These are phyloP conservation scores for Biancaea sappan DNA, from an alignment of 306 rosid species.

Conservation along the genomic window DNA sequence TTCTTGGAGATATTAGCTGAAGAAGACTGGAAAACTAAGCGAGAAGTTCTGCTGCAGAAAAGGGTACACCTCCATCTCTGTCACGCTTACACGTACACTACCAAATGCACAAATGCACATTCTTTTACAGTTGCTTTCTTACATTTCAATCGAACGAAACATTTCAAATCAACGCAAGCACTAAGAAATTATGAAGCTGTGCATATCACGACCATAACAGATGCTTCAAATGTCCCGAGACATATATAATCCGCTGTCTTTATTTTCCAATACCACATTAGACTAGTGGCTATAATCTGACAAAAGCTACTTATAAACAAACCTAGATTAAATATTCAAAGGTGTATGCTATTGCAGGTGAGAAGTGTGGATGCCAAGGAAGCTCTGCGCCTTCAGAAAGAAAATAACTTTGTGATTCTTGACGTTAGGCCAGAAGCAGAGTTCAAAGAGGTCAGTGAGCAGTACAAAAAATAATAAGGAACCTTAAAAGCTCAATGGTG, in stretches of 20 bases:
- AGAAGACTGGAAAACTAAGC: constrained; percentile 94
- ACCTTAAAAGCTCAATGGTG: not conserved
- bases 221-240: constrained; percentile 12
- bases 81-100: constrained; percentile 17
- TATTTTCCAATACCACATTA: not conserved
- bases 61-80: constrained; percentile 50
- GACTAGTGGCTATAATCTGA: not conserved
- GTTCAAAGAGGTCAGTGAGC: constrained; percentile 76
- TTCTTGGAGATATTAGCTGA: constrained; percentile 74
- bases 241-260: not conserved
- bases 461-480: not conserved
- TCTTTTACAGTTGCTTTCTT: not conserved
- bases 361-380: constrained; percentile 92
- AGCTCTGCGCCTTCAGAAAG: constrained; percentile 93
- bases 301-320: not conserved
- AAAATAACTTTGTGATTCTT: constrained; percentile 91
- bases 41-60: constrained; percentile 70
- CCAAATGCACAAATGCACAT: constrained; percentile 13
- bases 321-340: not conserved
- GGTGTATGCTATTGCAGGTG: constrained; percentile 54
- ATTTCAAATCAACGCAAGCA: constrained; percentile 13
- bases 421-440: constrained; percentile 97
- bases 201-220: not conserved
- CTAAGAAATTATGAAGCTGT: constrained; percentile 2
- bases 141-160: not conserved